Evolutionary conservation across 805 yeast species (phyloP).

Genomic region (Nakazawaea populi): DNA sequence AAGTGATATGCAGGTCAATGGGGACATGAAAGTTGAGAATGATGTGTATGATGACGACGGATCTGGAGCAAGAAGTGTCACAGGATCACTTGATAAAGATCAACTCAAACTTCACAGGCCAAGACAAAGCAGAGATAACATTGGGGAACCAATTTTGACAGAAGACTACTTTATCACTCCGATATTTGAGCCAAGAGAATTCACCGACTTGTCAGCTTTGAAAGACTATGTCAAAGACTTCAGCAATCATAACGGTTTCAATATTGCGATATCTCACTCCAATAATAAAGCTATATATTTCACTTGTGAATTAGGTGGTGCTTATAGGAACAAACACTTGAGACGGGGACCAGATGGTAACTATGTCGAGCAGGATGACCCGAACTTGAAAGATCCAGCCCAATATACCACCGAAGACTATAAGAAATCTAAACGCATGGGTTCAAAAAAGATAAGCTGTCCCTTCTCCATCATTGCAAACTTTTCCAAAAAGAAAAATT

Average conservation of each 20-base stretch:
- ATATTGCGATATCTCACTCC: constrained; percentile 54
- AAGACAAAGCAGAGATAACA: constrained; percentile 8
- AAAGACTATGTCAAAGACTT: constrained; percentile 50
- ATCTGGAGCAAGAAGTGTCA: neutral
- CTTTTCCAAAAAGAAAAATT: constrained; percentile 40
- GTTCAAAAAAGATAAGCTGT: constrained; percentile 47
- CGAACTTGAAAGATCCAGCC: constrained; percentile 10
- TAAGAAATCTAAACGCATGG: constrained; percentile 26
- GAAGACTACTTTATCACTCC: constrained; percentile 45
- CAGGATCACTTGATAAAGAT: constrained; percentile 7
- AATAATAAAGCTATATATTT: constrained; percentile 54
- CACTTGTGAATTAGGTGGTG: constrained; percentile 54
- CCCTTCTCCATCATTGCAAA: constrained; percentile 57
- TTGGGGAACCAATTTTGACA: constrained; percentile 10
- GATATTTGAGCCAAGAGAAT: constrained; percentile 47
- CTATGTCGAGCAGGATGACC: constrained; percentile 8
- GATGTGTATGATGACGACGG: neutral
- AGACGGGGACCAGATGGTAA: constrained; percentile 31
- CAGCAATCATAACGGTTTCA: constrained; percentile 53
- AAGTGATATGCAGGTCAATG: constrained; percentile 5
- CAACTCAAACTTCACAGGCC: constrained; percentile 6
- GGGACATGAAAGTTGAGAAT: neutral
- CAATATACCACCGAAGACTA: constrained; percentile 17
- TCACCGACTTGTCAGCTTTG: constrained; percentile 42
- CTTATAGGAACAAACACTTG: constrained; percentile 33